These are phyloP conservation scores for Amoeboaphelidium protococcarum DNA, from an alignment of 371 early-diverging fungal genomes.

Conservation along the genomic window DNA sequence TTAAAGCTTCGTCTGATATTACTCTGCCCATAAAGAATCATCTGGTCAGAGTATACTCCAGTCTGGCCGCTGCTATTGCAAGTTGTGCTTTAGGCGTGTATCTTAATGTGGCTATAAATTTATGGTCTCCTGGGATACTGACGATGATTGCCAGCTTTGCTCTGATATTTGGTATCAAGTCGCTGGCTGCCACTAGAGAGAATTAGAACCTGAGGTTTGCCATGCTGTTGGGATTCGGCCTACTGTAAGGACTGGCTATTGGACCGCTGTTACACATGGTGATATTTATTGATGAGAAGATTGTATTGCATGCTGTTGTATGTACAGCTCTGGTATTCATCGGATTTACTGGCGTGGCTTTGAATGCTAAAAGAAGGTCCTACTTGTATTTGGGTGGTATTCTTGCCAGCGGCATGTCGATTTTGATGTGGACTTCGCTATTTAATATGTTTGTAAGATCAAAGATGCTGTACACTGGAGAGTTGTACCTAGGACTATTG, in stretches of 20 bases:
- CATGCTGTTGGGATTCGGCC: slow-evolving; percentile 4
- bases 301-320: slow-evolving; percentile 12
- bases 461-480: slow-evolving; percentile 12
- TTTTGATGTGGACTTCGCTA: slow-evolving; percentile 15
- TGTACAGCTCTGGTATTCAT: slow-evolving; percentile 21
- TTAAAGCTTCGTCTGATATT: no score
- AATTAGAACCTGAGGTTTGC: slow-evolving; percentile 1
- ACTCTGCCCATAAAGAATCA: no score
- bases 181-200: not conserved
- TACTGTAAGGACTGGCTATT: slow-evolving; percentile 5
- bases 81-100: slow-evolving; percentile 15
- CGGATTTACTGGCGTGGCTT: slow-evolving; percentile 18
- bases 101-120: slow-evolving; percentile 1
- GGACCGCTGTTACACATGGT: slow-evolving; percentile 6
- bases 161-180: slow-evolving; percentile 3
- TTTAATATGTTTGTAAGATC: slow-evolving; percentile 20
- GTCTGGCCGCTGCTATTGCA: slow-evolving; percentile 21
- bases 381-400: slow-evolving; percentile 19
- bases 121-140: slow-evolving; percentile 1
- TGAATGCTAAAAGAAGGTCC: slow-evolving; percentile 16
- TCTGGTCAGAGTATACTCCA: slow-evolving; percentile 18
- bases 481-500: slow-evolving; percentile 23
- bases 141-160: slow-evolving; percentile 1
- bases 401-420: slow-evolving; percentile 12
- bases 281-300: slow-evolving; percentile 3